A percentile compares a stretch with the other conserved stretches of the same genome.
phyloP scores from a whole-genome alignment of 2,329 filamentous ascomycete species.

The Clarireedia monteithiana region DNA sequence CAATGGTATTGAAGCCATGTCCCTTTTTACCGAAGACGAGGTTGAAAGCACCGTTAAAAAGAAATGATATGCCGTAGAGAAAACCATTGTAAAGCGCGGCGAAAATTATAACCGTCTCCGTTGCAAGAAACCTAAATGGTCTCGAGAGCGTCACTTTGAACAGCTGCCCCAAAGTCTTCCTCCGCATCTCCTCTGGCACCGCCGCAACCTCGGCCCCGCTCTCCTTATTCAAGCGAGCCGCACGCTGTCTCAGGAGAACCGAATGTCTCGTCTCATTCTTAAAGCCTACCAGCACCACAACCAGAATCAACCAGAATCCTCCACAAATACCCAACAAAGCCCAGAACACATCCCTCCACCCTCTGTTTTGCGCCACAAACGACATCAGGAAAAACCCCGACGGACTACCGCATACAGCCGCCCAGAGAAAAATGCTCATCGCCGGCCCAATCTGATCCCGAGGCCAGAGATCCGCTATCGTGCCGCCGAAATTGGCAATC shows the following conservation, averaged over 20 bases:
- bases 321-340: slow-evolving; percentile 13
- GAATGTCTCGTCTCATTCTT: slow-evolving; percentile 12
- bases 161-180: slow-evolving; percentile 5
- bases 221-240: not conserved
- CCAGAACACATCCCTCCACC: slow-evolving; percentile 14
- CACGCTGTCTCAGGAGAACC: slow-evolving; percentile 2
- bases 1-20: slow-evolving; percentile 33
- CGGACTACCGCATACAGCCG: slow-evolving; percentile 37
- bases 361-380: slow-evolving; percentile 9
- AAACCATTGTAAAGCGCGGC: slow-evolving; percentile 52
- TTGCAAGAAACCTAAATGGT: slow-evolving; percentile 46
- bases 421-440: slow-evolving; percentile 35
- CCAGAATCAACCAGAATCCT: slow-evolving; percentile 12
- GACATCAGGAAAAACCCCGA: slow-evolving; percentile 25
- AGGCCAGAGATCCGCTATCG: slow-evolving; percentile 18
- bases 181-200: slow-evolving; percentile 1
- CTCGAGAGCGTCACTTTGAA: slow-evolving; percentile 9
- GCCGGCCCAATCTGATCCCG: slow-evolving; percentile 20
- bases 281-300: slow-evolving; percentile 1
- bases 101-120: slow-evolving; percentile 53
- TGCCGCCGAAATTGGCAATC: slow-evolving; percentile 34
- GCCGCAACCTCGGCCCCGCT: not conserved
- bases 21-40: slow-evolving; percentile 39
- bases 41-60: slow-evolving; percentile 32
- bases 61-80: slow-evolving; percentile 48